Evolutionary conservation across 1,284 basidiomycete species (phyloP), one percentile per base, ranked within the genome.

Genomic region (Cryptococcus jaspeensis): DNA sequence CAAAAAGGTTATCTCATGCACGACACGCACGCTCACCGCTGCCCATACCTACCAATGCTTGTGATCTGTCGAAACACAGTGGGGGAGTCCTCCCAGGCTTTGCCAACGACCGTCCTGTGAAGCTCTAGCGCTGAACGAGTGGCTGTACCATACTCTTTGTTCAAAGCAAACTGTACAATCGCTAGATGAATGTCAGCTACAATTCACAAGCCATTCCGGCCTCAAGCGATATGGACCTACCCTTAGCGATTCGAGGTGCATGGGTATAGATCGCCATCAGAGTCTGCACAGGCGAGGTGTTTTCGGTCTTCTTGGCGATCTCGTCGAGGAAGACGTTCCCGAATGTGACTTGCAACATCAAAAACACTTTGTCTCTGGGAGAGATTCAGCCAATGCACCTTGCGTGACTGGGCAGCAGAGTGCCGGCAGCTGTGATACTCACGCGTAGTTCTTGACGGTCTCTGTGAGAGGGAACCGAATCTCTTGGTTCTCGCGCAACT

Each of bases 281-380:
- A 9, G 62, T 74, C 39, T 70, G 65, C 3, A 62, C 37, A 0
- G 64, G 59, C 2, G 71, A 65, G 3, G 59, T 50, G 40, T 62
- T 63, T 48, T 68, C 71, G 5, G 63, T 66, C 40, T 63, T 68
- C 36, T 56, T 60, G 55, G 52, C 56, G 28, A 59, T 63, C 6
- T 62, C 55, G 2, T 71, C 69, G n/a, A 72, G 45, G n/a, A 60
- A 55, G 22, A 75, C 59, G 35, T 72, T 69, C 7, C 61, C 75
- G 44, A 74, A 70, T n/a, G 52, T 53, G 12, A 68, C 60, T 58
- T 78, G 77, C 2, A 77, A 55, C 9, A 70, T 58, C 2, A 78
- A 58, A 53, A 73, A 76, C 3, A 78, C 74, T 61, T 78, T 78
- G 60, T 78, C 74, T 9, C 73, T 72, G 56, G 13, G 36, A 41